A percentile compares a stretch with the other conserved stretches of the same genome.
These are phyloP conservation scores for Penstemon barbatus DNA, from an alignment of 257 asterid genomes.

Conservation along the genomic window DNA sequence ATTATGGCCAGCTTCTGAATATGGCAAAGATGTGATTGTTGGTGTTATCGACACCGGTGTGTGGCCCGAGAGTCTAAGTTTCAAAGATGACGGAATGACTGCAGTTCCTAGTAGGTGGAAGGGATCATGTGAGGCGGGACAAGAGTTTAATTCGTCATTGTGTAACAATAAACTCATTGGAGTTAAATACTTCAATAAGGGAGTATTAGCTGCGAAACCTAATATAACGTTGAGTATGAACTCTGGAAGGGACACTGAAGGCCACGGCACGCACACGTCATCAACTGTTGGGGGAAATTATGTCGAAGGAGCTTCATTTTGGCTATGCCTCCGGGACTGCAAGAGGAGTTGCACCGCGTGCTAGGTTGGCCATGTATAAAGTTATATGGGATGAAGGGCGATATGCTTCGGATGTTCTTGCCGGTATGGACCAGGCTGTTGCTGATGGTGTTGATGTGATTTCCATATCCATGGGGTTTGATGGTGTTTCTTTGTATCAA, in stretches of 20 bases:
- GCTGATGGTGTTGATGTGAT: slow-evolving; percentile 47
- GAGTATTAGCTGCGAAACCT: slow-evolving; percentile 33
- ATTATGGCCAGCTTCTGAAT: slow-evolving; percentile 43
- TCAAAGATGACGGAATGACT: slow-evolving; percentile 43
- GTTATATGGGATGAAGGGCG: slow-evolving; percentile 34
- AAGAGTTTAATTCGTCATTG: slow-evolving; percentile 39
- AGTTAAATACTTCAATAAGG: slow-evolving; percentile 44
- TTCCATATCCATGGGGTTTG: slow-evolving; percentile 34
- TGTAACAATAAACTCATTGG: slow-evolving; percentile 50
- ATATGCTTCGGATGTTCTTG: slow-evolving; percentile 40
- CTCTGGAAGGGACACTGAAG: slow-evolving; percentile 38
- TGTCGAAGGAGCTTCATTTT: slow-evolving; percentile 34
- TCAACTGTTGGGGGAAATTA: slow-evolving; percentile 49
- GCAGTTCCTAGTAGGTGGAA: slow-evolving; percentile 48
- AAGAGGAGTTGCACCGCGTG: slow-evolving; percentile 48
- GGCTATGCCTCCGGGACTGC: slow-evolving; percentile 50
- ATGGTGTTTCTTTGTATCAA: slow-evolving; percentile 14
- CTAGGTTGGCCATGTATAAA: slow-evolving; percentile 42
- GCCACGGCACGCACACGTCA: slow-evolving; percentile 50
- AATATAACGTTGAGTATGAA: slow-evolving; percentile 26
- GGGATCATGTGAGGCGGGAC: slow-evolving; percentile 46
- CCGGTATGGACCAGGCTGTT: slow-evolving; percentile 56
- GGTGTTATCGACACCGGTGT: slow-evolving; percentile 47
- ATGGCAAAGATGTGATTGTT: slow-evolving; percentile 38
- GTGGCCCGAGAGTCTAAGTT: slow-evolving; percentile 54